Evolutionary conservation across 176 grass and related monocot species (phyloP).

Genomic region (Miscanthus lutarioriparius): DNA sequence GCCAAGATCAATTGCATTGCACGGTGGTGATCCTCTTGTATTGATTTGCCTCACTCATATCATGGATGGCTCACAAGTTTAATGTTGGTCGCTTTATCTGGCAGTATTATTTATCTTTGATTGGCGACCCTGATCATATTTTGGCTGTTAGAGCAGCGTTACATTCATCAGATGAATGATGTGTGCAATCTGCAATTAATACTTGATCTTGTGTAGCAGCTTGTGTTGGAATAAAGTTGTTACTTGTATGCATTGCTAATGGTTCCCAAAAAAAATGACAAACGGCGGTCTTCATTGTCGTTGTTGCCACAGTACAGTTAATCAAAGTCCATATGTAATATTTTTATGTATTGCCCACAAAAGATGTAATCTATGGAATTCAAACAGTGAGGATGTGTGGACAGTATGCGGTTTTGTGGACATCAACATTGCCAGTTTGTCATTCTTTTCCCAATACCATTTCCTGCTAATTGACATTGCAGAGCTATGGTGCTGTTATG

Average conservation of each 20-base stretch:
- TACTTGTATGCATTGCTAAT: not conserved
- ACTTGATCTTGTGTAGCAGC: constrained; percentile 13
- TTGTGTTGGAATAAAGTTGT: constrained; percentile 28
- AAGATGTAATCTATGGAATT: not conserved
- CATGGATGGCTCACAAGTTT: not conserved
- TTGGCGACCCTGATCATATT: not conserved
- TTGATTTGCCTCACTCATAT: not conserved
- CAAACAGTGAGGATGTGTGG: not conserved
- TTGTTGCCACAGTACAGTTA: not conserved
- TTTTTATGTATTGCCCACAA: not conserved
- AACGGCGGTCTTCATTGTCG: not conserved
- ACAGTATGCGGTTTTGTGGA: not conserved
- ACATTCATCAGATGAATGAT: not conserved
- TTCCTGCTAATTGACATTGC: not conserved
- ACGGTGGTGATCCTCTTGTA: constrained; percentile 17
- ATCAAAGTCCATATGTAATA: not conserved
- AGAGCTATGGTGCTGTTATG: not conserved
- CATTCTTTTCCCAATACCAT: too few species aligned
- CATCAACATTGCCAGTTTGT: not conserved
- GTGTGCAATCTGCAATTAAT: not conserved
- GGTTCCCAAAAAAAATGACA: not conserved
- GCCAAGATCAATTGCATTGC: not conserved
- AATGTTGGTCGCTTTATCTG: not conserved
- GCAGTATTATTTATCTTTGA: constrained; percentile 20
- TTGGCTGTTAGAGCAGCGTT: not conserved